Evolutionary conservation across 441 rosid species (phyloP), one percentile per base, ranked within the genome.

Genomic region (Pelargonium fulgidum): DNA sequence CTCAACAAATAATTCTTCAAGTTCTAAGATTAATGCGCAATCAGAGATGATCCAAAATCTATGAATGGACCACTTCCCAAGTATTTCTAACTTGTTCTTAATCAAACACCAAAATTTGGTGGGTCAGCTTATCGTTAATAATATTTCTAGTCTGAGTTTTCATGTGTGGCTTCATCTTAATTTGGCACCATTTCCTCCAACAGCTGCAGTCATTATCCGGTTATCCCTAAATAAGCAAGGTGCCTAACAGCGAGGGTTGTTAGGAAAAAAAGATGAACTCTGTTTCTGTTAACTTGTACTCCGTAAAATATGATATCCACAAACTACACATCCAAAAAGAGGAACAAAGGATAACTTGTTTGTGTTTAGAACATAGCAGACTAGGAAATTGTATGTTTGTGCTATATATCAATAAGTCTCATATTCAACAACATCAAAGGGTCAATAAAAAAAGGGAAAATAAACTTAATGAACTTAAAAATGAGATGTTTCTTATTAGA

Each of bases 401-500:
- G 16, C 36, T 24, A 10, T 59, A 22, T 14, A 22, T 59, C 36
- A 59, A 59, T 22, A 45, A 45, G 64, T 61, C 36, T 20, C 39
- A 14, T 61, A 61, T 61, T 58, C 22, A 19, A 10, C 20, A 20
- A 36, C 64, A 22, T 12, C 26, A 26, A 24, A 61, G 64, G 64
- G 5, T 59, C 64, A 22, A 5, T 61, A 45, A 12, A 36, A n/a
- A 20, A 17, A 62, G n/a, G 41, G 26, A 26, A 20, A 62, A 29
- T 5, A 36, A 26, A 44, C 0, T 1, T 26, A 62, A 33, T 62
- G 44, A 26, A 58, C 6, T 4, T 1, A 12, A 61, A 10, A 13
- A 62, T 62, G 65, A 62, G 65, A 62, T 33, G 14, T 62, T 62
- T 26, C 44, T n/a, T 33, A 41, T 62, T 29, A 26, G 42, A n/a